Percentiles rank a stretch among this genome's conserved stretches.
phyloP scores from a whole-genome alignment of 495 filamentous ascomycete species.

The Terfezia claveryi region DNA sequence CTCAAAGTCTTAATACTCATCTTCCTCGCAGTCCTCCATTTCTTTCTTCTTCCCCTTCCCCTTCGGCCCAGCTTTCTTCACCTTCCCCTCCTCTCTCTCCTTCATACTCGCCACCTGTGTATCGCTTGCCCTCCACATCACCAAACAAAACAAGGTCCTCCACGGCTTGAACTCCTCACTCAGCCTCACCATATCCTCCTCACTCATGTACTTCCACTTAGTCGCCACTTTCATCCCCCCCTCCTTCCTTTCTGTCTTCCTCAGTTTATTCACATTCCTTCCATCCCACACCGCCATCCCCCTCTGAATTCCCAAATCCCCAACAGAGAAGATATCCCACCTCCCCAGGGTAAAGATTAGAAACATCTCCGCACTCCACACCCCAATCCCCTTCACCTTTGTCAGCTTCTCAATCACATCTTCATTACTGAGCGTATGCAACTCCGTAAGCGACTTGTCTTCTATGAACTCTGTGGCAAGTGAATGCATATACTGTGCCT shows the following conservation, averaged over 20 bases:
- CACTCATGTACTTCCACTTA: slow-evolving; percentile 95
- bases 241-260: slow-evolving; percentile 59
- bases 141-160: slow-evolving; percentile 52
- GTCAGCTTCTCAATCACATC: slow-evolving; percentile 60
- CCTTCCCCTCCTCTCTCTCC: background rate
- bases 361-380: slow-evolving; percentile 96
- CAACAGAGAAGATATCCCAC: slow-evolving; percentile 78
- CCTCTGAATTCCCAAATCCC: slow-evolving; percentile 84
- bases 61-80: background rate
- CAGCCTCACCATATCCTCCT: slow-evolving; percentile 72
- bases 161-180: slow-evolving; percentile 67
- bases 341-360: slow-evolving; percentile 77
- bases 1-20: background rate
- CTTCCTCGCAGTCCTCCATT: background rate
- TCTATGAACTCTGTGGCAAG: slow-evolving; percentile 57
- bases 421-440: slow-evolving; percentile 59
- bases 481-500: slow-evolving; percentile 82
- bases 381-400: slow-evolving; percentile 69
- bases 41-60: background rate
- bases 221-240: slow-evolving; percentile 96
- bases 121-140: slow-evolving; percentile 73
- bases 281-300: slow-evolving; percentile 82
- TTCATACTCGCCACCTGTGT: slow-evolving; percentile 49
- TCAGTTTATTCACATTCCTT: slow-evolving; percentile 26
- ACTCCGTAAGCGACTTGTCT: slow-evolving; percentile 51